These are phyloP conservation scores for Pichia membranifaciens DNA, from an alignment of 805 yeast genomes.

Conservation along the genomic window DNA sequence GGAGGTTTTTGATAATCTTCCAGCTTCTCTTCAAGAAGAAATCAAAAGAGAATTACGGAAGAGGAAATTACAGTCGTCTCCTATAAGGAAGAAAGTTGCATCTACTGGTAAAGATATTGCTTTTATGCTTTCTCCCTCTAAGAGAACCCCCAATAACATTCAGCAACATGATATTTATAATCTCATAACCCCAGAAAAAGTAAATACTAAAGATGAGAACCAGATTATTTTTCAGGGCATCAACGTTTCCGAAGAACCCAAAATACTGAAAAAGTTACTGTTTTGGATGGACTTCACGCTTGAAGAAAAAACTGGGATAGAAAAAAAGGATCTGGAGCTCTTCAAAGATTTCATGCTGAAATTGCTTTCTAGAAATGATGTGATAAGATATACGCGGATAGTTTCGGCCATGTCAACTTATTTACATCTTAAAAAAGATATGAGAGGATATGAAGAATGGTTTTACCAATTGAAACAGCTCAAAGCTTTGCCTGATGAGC, in stretches of 20 bases:
- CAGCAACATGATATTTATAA: not conserved
- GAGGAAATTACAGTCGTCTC: slow-evolving; percentile 28
- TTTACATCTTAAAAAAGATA: slow-evolving; percentile 4
- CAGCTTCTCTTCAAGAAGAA: slow-evolving; percentile 60
- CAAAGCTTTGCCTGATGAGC: slow-evolving; percentile 10
- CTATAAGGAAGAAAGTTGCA: slow-evolving; percentile 11
- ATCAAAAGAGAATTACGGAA: slow-evolving; percentile 46
- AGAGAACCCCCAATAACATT: not conserved
- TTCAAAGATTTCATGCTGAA: slow-evolving; percentile 26
- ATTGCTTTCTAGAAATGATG: slow-evolving; percentile 20
- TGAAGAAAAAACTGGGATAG: slow-evolving; percentile 15
- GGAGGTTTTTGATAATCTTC: slow-evolving; percentile 60
- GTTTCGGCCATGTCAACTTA: slow-evolving; percentile 16
- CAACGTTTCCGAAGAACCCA: slow-evolving; percentile 15
- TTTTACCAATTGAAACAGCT: slow-evolving; percentile 14
- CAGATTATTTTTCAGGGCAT: slow-evolving; percentile 23
- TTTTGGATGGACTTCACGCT: slow-evolving; percentile 25
- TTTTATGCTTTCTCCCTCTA: slow-evolving; percentile 15
- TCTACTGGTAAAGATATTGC: slow-evolving; percentile 17
- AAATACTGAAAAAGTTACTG: slow-evolving; percentile 14
- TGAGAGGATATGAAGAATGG: slow-evolving; percentile 21
- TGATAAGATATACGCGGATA: slow-evolving; percentile 17
- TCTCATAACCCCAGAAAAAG: slow-evolving; percentile 4
- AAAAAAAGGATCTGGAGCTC: slow-evolving; percentile 23
- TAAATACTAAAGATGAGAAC: slow-evolving; percentile 2